Base-by-base conservation (phyloP, 306 rosid genomes). In the Rosa persica region DNA sequence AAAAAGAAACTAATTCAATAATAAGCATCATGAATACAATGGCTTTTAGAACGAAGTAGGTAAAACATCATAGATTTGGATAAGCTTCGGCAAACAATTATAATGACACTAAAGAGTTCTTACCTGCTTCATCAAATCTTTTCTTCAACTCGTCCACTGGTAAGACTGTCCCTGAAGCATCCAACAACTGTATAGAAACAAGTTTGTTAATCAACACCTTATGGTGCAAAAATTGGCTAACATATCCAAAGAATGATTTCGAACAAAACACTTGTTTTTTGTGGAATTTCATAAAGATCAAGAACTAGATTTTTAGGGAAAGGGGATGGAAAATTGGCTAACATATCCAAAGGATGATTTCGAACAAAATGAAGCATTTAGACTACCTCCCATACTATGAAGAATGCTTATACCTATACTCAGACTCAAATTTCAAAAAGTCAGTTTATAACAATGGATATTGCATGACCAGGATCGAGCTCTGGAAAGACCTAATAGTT, bases 111-210 rank as follows among this genome's bases (percentile, higher is more conserved):
- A 36, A 20, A 12, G 9, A 47, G 6, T 74, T 70, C 72, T 22
- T 62, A 90, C 98, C 98, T 82, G 87, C 92, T 79, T 89, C 84
- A 7, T 88, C 89, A 77, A 90, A 89, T 39, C 89, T 88, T 82
- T 88, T 87, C 87, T 89, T 90, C 46, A 96, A 88, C 79, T 93
- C 91, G 70, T 85, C 96, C 9, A 82, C 83, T 1, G 93, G 91
- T 74, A 96, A 80, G 78, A 96, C 85, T 15, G 97, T 13, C 60
- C 82, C 90, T 25, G 98, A 92, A 85, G 87, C 73, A 79, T 93
- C 98, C 88, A 96, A 82, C 85, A 96, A 13, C 99, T 96, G 87
- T 80, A 87, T 12, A 11, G 23, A 76, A 51, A 23, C 54, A 66
- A 34, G 11, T 5, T 58, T 52, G 72, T 60, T 75, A 73, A 25